Evolutionary conservation across 129 eudicot species (phyloP).

Genomic region (Arctium minus): DNA sequence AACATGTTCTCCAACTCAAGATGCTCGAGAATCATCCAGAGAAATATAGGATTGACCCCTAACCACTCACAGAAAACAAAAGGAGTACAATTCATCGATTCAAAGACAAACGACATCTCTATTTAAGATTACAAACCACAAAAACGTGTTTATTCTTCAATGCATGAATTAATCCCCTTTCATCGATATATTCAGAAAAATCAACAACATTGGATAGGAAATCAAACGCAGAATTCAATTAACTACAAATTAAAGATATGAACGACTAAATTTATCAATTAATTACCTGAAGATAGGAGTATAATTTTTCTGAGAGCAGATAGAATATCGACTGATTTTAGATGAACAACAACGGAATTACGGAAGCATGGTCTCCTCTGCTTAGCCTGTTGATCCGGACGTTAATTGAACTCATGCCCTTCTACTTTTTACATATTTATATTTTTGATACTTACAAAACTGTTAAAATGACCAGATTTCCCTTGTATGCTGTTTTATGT

Average conservation of each 20-base stretch:
- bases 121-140: background rate
- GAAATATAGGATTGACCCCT: background rate
- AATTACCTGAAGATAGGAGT: background rate
- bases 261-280: background rate
- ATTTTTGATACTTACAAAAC: background rate
- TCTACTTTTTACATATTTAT: background rate
- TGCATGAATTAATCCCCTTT: constrained; percentile 5
- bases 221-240: constrained; percentile 5
- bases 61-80: background rate
- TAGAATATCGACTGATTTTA: background rate
- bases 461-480: too few relatives aligned
- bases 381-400: background rate
- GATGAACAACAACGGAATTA: background rate
- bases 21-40: background rate
- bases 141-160: background rate
- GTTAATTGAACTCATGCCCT: background rate
- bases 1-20: background rate
- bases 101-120: background rate
- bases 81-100: background rate
- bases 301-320: background rate
- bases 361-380: background rate
- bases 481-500: too few relatives aligned
- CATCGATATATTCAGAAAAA: background rate
- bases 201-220: constrained; percentile 1
- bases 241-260: background rate